phyloP scores from a whole-genome alignment of 176 grass and related monocot species.

The Hsuehochloa calcarea region DNA sequence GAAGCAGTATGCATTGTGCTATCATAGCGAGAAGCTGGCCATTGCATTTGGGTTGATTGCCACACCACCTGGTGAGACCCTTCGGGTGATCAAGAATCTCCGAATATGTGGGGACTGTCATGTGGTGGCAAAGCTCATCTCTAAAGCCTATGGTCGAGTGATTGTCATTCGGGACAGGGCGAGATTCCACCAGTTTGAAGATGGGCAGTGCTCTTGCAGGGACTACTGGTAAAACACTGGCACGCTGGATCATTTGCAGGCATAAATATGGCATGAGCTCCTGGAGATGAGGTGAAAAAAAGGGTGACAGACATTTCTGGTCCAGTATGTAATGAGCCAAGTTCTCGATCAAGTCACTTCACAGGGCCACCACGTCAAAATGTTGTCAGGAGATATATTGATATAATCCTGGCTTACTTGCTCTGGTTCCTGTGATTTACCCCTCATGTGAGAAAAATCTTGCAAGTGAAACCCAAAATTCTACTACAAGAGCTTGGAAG shows the following conservation, averaged over 20 bases:
- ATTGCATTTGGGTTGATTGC: constrained; percentile 79
- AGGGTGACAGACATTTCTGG: neutral
- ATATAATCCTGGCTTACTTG: neutral
- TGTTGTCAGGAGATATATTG: neutral
- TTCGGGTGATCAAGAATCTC: constrained; percentile 86
- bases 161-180: constrained; percentile 69
- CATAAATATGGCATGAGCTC: neutral
- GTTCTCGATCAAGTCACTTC: neutral
- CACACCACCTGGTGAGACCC: constrained; percentile 48
- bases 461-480: constrained; percentile 5
- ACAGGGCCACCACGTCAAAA: neutral
- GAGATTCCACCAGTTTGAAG: constrained; percentile 80
- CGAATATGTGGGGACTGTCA: constrained; percentile 87
- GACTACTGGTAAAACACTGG: constrained; percentile 77
- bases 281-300: neutral
- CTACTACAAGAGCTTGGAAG: neutral
- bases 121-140: constrained; percentile 73
- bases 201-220: constrained; percentile 67
- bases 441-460: neutral
- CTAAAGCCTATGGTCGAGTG: constrained; percentile 68
- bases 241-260: neutral
- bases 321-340: neutral
- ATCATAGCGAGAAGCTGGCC: constrained; percentile 82
- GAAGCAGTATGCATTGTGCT: constrained; percentile 65
- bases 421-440: neutral